Evolutionary conservation across 176 grass and related monocot species (phyloP).

Genomic region (Coix lacrymajobi): DNA sequence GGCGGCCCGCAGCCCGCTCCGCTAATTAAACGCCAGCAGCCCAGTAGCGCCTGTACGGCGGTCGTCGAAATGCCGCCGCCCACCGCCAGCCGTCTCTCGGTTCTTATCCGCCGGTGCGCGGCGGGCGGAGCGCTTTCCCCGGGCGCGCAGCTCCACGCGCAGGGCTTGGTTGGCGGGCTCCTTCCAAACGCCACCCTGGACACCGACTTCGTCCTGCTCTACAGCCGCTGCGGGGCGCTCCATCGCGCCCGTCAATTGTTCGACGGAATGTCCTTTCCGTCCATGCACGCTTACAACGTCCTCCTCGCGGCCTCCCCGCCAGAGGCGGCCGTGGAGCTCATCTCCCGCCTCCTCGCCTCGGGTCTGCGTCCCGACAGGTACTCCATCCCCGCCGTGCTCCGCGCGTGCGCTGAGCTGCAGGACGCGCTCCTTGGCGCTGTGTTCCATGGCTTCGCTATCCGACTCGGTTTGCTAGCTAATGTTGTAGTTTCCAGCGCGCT

Average conservation of each 20-base stretch:
- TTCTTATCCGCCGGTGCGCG: conserved; percentile 28
- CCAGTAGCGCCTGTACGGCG: background rate
- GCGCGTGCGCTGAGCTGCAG: conserved; percentile 20
- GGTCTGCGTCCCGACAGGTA: conserved; percentile 41
- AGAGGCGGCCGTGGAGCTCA: conserved; percentile 4
- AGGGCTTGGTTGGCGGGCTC: background rate
- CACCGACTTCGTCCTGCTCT: conserved; percentile 51
- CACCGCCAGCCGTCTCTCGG: conserved; percentile 24
- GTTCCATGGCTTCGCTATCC: conserved; percentile 32
- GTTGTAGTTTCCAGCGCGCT: conserved; percentile 30
- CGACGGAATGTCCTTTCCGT: conserved; percentile 25
- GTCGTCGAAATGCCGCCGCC: conserved; percentile 12
- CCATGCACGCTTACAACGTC: conserved; percentile 64
- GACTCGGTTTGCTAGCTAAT: conserved; percentile 21
- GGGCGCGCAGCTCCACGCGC: conserved; percentile 32
- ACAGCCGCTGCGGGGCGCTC: conserved; percentile 38
- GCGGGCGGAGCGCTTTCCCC: background rate
- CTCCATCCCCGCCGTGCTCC: conserved; percentile 41
- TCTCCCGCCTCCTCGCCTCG: conserved; percentile 13
- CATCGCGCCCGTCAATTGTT: conserved; percentile 31
- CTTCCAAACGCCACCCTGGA: conserved; percentile 48
- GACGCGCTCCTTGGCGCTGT: conserved; percentile 17
- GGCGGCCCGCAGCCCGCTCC: too few species aligned
- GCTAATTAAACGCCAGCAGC: background rate
- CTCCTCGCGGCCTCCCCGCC: conserved; percentile 36